Percentiles rank a stretch among this genome's conserved stretches.
phyloP scores from a whole-genome alignment of 2,329 filamentous ascomycete genomes.

The Botrytis sinoallii region DNA sequence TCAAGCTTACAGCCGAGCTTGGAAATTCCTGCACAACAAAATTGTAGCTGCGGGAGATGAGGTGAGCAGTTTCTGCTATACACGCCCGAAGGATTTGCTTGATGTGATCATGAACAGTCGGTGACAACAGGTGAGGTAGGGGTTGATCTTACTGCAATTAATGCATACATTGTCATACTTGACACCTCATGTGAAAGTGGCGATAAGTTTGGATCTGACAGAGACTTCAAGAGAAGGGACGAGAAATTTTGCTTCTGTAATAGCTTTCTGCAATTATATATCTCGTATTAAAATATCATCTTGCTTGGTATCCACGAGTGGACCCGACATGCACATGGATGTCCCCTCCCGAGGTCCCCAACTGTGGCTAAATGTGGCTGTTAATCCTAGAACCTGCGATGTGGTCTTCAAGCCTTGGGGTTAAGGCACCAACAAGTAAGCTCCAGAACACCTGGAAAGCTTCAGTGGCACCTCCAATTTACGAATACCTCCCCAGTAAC shows the following conservation, averaged over 20 bases:
- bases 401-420: background rate
- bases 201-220: no score
- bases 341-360: background rate
- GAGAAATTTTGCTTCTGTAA: background rate
- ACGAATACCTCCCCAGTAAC: background rate
- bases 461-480: background rate
- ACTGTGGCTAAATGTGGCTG: slow-evolving; percentile 7
- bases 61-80: background rate
- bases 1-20: background rate
- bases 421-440: background rate
- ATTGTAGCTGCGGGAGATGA: background rate
- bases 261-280: background rate
- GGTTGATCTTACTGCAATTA: background rate
- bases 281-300: background rate
- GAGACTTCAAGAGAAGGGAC: background rate
- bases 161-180: background rate
- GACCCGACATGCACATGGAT: no score
- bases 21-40: background rate
- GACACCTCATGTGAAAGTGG: background rate
- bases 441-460: background rate
- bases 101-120: background rate
- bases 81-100: background rate
- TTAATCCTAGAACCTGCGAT: background rate
- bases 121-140: background rate
- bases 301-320: background rate